Base-by-base conservation (phyloP, 371 early-diverging fungal genomes). In the Rhizopus microsporus region DNA sequence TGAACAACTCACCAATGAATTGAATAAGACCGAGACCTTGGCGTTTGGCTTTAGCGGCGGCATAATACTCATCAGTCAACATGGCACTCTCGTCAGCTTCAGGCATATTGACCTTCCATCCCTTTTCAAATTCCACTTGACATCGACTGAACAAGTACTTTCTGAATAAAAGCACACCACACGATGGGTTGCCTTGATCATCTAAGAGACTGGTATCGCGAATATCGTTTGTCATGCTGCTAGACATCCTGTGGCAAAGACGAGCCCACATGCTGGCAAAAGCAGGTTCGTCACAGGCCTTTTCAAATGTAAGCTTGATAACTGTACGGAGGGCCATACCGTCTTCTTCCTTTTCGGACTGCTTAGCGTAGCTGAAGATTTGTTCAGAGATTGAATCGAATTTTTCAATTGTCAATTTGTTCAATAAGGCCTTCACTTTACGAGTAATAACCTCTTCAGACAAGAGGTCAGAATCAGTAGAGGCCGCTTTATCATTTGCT, bases 1-100 rank as follows among this genome's bases (percentile, higher is more conserved):
- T 90, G 86, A 92, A 98, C 47, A 97, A 79, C 76, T 97, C 96
- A 66, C 98, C 96, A 63, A 98, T 93, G 67, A 97, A 95, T 37
- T 79, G 77, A 39, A 96, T 88, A 59, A 97, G 84, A 64, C 97
- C 97, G 53, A 98, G 85, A 45, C 91, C 93, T 42, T 92, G 89
- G 53, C 97, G 93, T 83, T 98, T 97, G 45, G 93, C 87, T 84
- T 95, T 96, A 55, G 78, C 84, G 3, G 93, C 85, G 50, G 84
- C 75, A 72, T 93, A 93, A 74, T 95, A 89, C 53, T 90, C 91
- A 54, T 89, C 87, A 1, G 89, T 81, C 62, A 80, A 63, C 81
- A 85, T 74, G 12, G 75, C 74, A 48, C 79, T 80, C 12, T 79
- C 74, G 12, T 80, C 81, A 40, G 76, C 63, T 51, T 80, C 61